Conservation (phyloP, 1,284 basidiomycete species). For the Fomitopsis betulina region DNA sequence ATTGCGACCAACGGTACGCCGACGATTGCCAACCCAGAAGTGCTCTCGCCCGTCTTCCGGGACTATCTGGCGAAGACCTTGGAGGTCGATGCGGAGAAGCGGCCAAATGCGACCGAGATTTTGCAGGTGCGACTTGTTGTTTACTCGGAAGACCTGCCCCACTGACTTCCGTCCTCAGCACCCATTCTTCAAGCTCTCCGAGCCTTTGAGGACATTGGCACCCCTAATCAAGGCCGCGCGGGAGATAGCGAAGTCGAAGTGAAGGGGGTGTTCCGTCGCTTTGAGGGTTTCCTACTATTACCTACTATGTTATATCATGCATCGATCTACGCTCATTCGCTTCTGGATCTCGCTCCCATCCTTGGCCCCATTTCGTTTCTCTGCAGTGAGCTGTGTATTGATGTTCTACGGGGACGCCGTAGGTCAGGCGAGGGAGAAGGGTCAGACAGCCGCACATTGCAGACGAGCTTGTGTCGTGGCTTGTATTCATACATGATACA, state of each 20-base stretch:
- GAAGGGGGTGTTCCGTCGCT: background rate
- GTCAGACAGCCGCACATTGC: background rate
- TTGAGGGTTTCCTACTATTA: background rate
- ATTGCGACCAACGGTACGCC: conserved; percentile 99
- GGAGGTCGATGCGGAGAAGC: conserved; percentile 92
- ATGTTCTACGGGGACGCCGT: background rate
- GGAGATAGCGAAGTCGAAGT: conserved; percentile 74
- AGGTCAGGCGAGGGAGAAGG: background rate
- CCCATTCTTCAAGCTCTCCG: conserved; percentile 84
- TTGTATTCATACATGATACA: conserved; percentile 18
- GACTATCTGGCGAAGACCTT: conserved; percentile 90
- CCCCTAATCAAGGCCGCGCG: conserved; percentile 93
- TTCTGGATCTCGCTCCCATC: conserved; percentile 10
- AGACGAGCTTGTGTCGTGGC: conserved; percentile 5
- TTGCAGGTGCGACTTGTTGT: conserved; percentile 51
- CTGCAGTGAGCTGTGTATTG: conserved; percentile 3
- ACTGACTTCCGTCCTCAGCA: conserved; percentile 43
- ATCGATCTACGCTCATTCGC: conserved; percentile 23
- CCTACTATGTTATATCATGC: conserved; percentile 17
- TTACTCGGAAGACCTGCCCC: background rate
- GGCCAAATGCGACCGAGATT: conserved; percentile 84
- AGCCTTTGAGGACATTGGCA: conserved; percentile 82
- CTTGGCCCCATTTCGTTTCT: conserved; percentile 8
- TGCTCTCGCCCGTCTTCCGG: conserved; percentile 81
- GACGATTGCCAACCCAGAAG: conserved; percentile 93